phyloP scores from a whole-genome alignment of 2,329 filamentous ascomycete genomes.

The Beauveria australis region DNA sequence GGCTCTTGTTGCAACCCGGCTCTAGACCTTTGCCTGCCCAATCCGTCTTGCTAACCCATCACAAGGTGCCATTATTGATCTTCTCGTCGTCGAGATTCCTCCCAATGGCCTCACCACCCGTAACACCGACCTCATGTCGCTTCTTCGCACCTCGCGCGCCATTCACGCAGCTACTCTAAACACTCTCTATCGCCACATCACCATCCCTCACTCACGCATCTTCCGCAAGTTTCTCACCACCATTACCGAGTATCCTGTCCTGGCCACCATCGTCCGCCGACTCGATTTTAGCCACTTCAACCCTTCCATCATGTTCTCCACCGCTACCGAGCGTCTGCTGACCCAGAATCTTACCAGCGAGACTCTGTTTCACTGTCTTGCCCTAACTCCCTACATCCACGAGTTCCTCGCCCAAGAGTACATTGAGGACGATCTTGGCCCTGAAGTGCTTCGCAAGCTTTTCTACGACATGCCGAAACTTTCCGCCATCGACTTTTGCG shows the following conservation, averaged over 20 bases:
- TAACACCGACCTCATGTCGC: slow-evolving; percentile 69
- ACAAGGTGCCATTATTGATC: slow-evolving; percentile 63
- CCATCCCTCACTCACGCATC: slow-evolving; percentile 73
- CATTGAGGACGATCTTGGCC: slow-evolving; percentile 65
- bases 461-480: slow-evolving; percentile 58
- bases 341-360: slow-evolving; percentile 68
- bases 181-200: slow-evolving; percentile 71
- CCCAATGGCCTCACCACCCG: slow-evolving; percentile 66
- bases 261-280: slow-evolving; percentile 69
- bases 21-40: too few species aligned
- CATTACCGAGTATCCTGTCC: slow-evolving; percentile 54
- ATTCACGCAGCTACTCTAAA: slow-evolving; percentile 65
- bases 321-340: slow-evolving; percentile 63
- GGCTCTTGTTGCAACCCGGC: not conserved
- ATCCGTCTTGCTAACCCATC: slow-evolving; percentile 4
- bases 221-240: slow-evolving; percentile 74
- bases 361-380: slow-evolving; percentile 63
- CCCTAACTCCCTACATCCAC: slow-evolving; percentile 63
- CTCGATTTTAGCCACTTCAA: slow-evolving; percentile 84
- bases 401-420: slow-evolving; percentile 78
- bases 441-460: slow-evolving; percentile 61
- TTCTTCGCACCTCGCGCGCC: slow-evolving; percentile 66
- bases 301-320: slow-evolving; percentile 66
- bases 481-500: slow-evolving; percentile 67
- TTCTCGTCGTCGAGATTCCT: slow-evolving; percentile 63